Conservation (phyloP, 2,329 filamentous ascomycete species). For the Cladosporium sp. region DNA sequence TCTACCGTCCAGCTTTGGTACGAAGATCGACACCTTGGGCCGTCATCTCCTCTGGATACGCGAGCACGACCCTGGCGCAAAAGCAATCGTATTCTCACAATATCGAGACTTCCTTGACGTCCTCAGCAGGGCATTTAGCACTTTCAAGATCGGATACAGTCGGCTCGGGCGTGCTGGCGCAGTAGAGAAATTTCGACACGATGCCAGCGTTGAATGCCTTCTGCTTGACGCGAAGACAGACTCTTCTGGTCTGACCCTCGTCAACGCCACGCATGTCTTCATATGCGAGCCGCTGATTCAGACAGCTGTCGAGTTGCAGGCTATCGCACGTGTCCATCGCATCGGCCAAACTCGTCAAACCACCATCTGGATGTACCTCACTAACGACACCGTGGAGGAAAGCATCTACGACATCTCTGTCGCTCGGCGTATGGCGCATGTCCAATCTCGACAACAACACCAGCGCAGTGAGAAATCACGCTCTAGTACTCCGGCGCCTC, state of each 20-base stretch:
- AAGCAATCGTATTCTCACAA: constrained; percentile 93
- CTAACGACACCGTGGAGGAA: constrained; percentile 88
- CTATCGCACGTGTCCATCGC: constrained; percentile 88
- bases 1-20: constrained; percentile 68
- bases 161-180: constrained; percentile 66
- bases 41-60: constrained; percentile 84
- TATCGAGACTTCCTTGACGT: constrained; percentile 77
- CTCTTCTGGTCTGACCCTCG: constrained; percentile 82
- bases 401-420: constrained; percentile 87
- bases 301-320: constrained; percentile 88
- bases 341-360: constrained; percentile 88
- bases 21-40: constrained; percentile 73
- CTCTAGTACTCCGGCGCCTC: neutral
- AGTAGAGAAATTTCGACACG: constrained; percentile 70
- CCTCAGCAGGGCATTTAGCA: constrained; percentile 63
- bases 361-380: constrained; percentile 91
- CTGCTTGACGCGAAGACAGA: constrained; percentile 86
- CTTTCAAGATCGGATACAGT: constrained; percentile 69
- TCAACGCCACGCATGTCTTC: constrained; percentile 91
- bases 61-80: constrained; percentile 76
- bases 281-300: constrained; percentile 92
- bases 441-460: constrained; percentile 42
- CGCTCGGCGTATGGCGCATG: constrained; percentile 70
- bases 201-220: constrained; percentile 74
- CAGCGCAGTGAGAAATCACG: constrained; percentile 7